These are phyloP conservation scores for Gracilaria domingensis DNA, from an alignment of 23 red algal species.

Conservation along the genomic window DNA sequence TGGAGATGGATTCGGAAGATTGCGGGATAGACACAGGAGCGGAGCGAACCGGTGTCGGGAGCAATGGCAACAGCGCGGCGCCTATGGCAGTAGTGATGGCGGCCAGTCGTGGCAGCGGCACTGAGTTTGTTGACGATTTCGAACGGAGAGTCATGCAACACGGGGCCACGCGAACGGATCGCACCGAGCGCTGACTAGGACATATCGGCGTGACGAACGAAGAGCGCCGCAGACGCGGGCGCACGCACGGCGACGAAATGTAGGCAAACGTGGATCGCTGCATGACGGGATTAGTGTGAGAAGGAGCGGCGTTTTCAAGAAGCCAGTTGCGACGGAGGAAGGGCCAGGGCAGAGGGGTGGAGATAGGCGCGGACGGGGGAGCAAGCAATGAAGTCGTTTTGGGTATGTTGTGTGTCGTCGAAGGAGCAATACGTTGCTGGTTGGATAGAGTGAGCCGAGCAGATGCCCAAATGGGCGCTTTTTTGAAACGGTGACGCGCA, in stretches of 20 bases:
- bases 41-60: neutral
- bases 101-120: neutral
- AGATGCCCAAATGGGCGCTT: too few species aligned
- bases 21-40: neutral
- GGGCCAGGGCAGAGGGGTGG: too few species aligned
- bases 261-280: slow-evolving; percentile 21
- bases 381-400: too few species aligned
- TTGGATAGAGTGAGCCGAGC: too few species aligned
- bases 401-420: too few species aligned
- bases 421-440: too few species aligned
- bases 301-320: neutral
- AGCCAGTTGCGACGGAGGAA: too few species aligned
- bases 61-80: neutral
- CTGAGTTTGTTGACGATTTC: neutral
- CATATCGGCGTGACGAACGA: neutral
- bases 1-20: neutral
- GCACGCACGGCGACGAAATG: neutral
- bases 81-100: neutral
- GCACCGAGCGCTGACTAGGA: neutral
- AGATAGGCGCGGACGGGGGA: too few species aligned
- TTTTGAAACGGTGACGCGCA: neutral
- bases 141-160: neutral
- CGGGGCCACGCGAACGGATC: neutral
- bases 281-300: neutral
- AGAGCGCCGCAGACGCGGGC: neutral